Conservation (phyloP, 2,329 filamentous ascomycete genomes). For the Penicillium sp. region DNA sequence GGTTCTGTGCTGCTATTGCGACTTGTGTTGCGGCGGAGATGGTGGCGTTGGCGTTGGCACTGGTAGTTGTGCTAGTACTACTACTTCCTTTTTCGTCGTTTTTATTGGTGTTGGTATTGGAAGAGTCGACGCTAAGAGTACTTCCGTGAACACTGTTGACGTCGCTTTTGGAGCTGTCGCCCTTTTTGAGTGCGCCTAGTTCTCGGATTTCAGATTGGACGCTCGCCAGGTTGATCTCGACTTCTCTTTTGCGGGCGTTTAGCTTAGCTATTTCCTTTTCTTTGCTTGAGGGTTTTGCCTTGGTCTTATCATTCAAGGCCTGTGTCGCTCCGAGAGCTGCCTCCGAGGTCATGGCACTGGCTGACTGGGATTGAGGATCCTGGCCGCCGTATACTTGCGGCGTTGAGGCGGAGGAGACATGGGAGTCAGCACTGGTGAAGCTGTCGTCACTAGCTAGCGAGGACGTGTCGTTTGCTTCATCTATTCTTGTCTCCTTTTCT, state of each 20-base stretch:
- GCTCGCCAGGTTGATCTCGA: conserved; percentile 35
- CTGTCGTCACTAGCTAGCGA: conserved; percentile 23
- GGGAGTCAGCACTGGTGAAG: conserved; percentile 28
- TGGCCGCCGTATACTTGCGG: background rate
- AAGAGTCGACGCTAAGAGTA: background rate
- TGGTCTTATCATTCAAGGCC: conserved; percentile 17
- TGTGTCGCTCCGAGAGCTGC: background rate
- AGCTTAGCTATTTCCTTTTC: conserved; percentile 44
- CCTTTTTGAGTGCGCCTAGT: conserved; percentile 17
- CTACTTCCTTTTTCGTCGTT: background rate
- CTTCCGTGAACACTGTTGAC: conserved; percentile 12
- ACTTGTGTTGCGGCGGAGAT: background rate
- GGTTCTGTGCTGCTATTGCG: conserved; percentile 18
- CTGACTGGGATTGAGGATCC: background rate
- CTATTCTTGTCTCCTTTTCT: background rate
- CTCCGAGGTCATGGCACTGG: conserved; percentile 1
- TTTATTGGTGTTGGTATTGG: conserved; percentile 4
- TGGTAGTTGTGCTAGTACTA: background rate
- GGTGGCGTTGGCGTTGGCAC: background rate
- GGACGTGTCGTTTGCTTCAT: conserved; percentile 17
- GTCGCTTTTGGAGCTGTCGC: conserved; percentile 8
- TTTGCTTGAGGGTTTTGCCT: conserved; percentile 31
- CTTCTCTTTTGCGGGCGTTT: conserved; percentile 35
- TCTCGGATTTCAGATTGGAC: conserved; percentile 32
- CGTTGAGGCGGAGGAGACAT: conserved; percentile 6